phyloP scores from a whole-genome alignment of 306 rosid genomes.

The Gynostemma pentaphyllum region DNA sequence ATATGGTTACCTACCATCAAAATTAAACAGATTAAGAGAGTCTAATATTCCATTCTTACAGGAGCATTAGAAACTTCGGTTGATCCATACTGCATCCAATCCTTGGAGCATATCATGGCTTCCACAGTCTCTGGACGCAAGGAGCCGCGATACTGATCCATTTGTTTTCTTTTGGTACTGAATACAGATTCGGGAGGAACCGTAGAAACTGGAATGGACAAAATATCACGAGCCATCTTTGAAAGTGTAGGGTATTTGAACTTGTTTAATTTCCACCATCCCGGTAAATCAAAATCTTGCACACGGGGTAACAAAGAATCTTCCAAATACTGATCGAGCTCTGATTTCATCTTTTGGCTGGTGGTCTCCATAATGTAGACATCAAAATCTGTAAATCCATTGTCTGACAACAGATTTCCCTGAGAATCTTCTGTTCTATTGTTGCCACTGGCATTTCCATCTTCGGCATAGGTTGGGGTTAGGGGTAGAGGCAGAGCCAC shows the following conservation, averaged over 20 bases:
- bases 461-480: slow-evolving; percentile 70
- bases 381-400: slow-evolving; percentile 83
- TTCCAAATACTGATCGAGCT: slow-evolving; percentile 82
- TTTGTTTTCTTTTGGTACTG: slow-evolving; percentile 39
- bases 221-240: slow-evolving; percentile 85
- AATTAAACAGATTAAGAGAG: background rate
- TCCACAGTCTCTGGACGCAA: slow-evolving; percentile 80
- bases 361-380: slow-evolving; percentile 86
- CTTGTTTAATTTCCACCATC: slow-evolving; percentile 96
- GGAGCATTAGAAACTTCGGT: slow-evolving; percentile 34
- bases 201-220: slow-evolving; percentile 58
- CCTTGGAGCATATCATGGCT: slow-evolving; percentile 86
- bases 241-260: slow-evolving; percentile 88
- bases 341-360: slow-evolving; percentile 79
- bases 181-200: slow-evolving; percentile 51
- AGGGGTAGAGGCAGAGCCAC: slow-evolving; percentile 71
- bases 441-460: slow-evolving; percentile 36
- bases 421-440: slow-evolving; percentile 32
- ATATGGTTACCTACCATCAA: background rate
- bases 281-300: slow-evolving; percentile 66
- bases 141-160: slow-evolving; percentile 71
- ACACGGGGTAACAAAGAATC: slow-evolving; percentile 77
- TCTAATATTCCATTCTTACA: slow-evolving; percentile 54
- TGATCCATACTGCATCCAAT: slow-evolving; percentile 67
- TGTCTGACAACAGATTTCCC: slow-evolving; percentile 46